A percentile compares a stretch with the other conserved stretches of the same genome.
phyloP scores from a whole-genome alignment of 495 filamentous ascomycete genomes.

The Delitschia confertaspora region DNA sequence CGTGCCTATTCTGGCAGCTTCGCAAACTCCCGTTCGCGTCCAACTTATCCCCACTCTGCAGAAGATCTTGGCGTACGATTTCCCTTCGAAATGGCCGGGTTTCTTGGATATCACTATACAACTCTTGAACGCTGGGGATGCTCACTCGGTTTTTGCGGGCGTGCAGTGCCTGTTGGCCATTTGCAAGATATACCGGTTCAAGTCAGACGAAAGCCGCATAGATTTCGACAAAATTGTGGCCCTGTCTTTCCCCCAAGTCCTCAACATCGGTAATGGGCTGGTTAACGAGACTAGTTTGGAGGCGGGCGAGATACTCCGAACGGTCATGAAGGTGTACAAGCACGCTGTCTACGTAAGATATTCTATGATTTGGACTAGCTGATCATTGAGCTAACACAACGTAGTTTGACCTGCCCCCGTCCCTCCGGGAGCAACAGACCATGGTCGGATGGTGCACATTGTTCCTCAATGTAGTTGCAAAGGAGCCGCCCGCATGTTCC shows the following conservation, averaged over 20 bases:
- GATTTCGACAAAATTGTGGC: slow-evolving; percentile 94
- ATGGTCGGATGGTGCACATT: slow-evolving; percentile 93
- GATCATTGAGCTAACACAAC: slow-evolving; percentile 25
- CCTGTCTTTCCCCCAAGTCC: slow-evolving; percentile 80
- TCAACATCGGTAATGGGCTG: slow-evolving; percentile 75
- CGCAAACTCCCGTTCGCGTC: slow-evolving; percentile 68
- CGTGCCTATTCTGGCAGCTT: slow-evolving; percentile 76
- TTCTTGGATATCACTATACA: slow-evolving; percentile 88
- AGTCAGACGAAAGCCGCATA: slow-evolving; percentile 65
- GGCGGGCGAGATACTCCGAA: slow-evolving; percentile 92
- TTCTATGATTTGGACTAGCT: not conserved
- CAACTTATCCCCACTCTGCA: slow-evolving; percentile 90
- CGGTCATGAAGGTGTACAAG: slow-evolving; percentile 91
- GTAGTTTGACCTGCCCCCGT: slow-evolving; percentile 76
- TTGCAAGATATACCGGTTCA: slow-evolving; percentile 90
- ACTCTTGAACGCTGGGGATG: slow-evolving; percentile 73
- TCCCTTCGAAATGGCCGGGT: slow-evolving; percentile 84
- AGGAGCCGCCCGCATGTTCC: slow-evolving; percentile 66
- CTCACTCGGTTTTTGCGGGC: slow-evolving; percentile 79
- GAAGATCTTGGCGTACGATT: slow-evolving; percentile 91
- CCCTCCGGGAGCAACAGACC: slow-evolving; percentile 64
- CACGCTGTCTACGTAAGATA: slow-evolving; percentile 87
- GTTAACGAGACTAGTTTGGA: slow-evolving; percentile 85
- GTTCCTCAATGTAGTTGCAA: slow-evolving; percentile 81
- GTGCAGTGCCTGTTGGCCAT: slow-evolving; percentile 89